These are phyloP conservation scores for Volvariella volvacea DNA, from an alignment of 1,284 basidiomycete species.

Conservation along the genomic window DNA sequence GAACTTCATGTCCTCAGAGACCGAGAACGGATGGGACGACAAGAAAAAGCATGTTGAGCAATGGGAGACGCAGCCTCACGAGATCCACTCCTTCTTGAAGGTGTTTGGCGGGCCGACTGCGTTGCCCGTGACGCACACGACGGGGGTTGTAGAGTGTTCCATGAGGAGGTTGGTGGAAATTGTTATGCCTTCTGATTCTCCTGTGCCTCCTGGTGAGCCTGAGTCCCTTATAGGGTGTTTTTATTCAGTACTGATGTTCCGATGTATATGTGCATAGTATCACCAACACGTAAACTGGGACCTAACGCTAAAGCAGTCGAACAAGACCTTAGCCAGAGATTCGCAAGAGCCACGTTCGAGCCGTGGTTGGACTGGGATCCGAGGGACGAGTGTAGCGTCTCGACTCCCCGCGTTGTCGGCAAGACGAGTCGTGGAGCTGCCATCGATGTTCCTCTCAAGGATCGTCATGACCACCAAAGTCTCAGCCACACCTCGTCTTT, in stretches of 20 bases:
- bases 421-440: not conserved
- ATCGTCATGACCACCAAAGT: not conserved
- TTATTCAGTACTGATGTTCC: too few species aligned
- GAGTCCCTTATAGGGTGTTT: too few species aligned
- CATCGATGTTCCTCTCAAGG: not conserved
- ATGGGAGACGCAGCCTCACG: not conserved
- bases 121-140: constrained; percentile 40
- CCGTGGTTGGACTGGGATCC: constrained; percentile 33
- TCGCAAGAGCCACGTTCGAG: constrained; percentile 38
- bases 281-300: not conserved
- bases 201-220: constrained; percentile 10
- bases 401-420: constrained; percentile 26
- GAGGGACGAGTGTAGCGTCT: constrained; percentile 27
- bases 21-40: not conserved
- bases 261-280: too few species aligned
- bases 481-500: too few species aligned
- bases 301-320: constrained; percentile 33
- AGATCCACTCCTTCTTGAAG: constrained; percentile 11
- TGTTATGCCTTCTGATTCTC: constrained; percentile 13
- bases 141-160: constrained; percentile 45
- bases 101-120: constrained; percentile 34
- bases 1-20: too few species aligned
- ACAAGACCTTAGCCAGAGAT: constrained; percentile 31
- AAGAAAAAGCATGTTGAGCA: too few species aligned
- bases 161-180: constrained; percentile 37